Evolutionary conservation across 768 basidiomycete genomes (phyloP), one percentile per base, ranked within the genome.

Genomic region (Kwoniella sp.): DNA sequence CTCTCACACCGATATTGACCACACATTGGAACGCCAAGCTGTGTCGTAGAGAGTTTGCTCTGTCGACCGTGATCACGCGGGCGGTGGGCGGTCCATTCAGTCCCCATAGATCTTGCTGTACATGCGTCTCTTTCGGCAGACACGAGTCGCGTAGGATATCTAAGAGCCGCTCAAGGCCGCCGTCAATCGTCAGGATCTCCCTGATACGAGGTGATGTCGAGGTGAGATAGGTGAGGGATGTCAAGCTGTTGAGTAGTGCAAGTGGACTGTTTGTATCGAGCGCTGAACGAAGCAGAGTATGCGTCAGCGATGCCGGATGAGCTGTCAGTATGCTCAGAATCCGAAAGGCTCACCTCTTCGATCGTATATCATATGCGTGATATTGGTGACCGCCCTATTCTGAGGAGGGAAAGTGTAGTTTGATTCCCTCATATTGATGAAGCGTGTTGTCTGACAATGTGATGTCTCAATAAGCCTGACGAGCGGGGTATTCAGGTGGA

Each of bases 181-280:
- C 96, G 75, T 98, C 95, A 85, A 90, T 88, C 27, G 93, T 95
- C 86, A 99, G 90, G 71, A 96, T 97, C 82, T 99, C 96, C 63
- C 95, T 88, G 81, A 99, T 98, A 58, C 93, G 88, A 1, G 96
- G 94, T 0, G 94, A 96, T 6, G 96, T 97, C 0, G 92, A 92
- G 8, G 95, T 98, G 68, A 99, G 89, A 81, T 96, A 94, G 54
- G 90, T 90, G 60, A 97, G 88, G 82, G 96, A 92, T 29, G 91
- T 92, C 56, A 97, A 87, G 44, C 94, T 97, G 83, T 96, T 96
- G 83, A 94, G 88, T 46, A 92, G 83, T 0, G 85, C 78, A 7
- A 82, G 70, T 15, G 81, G 76, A 9, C 80, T 78, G 37, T 78
- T 80, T 53, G 82, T 82, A 40, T 81, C 80, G 54, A 81, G 78